Evolutionary conservation across 139 green algal genomes (phyloP), one percentile per base, ranked within the genome.

Genomic region (Coelastrella sp.): DNA sequence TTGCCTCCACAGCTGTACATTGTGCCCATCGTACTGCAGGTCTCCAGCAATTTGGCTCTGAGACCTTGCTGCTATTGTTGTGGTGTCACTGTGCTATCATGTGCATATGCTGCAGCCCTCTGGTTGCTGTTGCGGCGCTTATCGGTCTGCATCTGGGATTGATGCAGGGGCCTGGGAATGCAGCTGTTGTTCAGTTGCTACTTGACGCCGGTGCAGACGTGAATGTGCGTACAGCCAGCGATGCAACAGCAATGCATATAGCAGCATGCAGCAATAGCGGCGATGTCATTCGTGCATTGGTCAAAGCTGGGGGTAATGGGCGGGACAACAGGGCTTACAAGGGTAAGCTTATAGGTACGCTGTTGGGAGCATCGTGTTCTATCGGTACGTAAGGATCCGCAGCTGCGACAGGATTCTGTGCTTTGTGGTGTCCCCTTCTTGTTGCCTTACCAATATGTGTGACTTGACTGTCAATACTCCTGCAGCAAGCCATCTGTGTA

Each of bases 301-400:
- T 82, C 3, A 40, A 23, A 27, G 75, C 75, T 8, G 75, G 75
- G 5, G 53, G 53, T 40, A 37, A 69, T n/a, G 75, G 51, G 23
- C 75, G 75, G 7, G 75, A 82, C 0, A 82, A 82, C 53, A n/a
- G 75, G 53, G 75, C 75, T 13, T 82, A 82, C 75, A 82, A 82
- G 35, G 75, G 75, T 82, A 43, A 43, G 75, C 62, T 41, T 17
- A 69, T 69, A 40, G 62, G 62, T 69, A 19, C 30, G 62, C 53
- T n/a, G 17, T 57, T 57, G 48, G 48, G 48, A 57, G 13, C 1
- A 21, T 23, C 30, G 19, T 66, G 57, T 2, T 66, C n/a, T n/a
- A n/a, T n/a, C n/a, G n/a, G n/a, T n/a, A n/a, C n/a, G n/a, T n/a
- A n/a, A n/a, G n/a, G n/a, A n/a, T n/a, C n/a, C 2, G 0, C 48